Evolutionary conservation across 345 rosid species (phyloP), one percentile per base, ranked within the genome.

Genomic region (Aurinia saxatilis): DNA sequence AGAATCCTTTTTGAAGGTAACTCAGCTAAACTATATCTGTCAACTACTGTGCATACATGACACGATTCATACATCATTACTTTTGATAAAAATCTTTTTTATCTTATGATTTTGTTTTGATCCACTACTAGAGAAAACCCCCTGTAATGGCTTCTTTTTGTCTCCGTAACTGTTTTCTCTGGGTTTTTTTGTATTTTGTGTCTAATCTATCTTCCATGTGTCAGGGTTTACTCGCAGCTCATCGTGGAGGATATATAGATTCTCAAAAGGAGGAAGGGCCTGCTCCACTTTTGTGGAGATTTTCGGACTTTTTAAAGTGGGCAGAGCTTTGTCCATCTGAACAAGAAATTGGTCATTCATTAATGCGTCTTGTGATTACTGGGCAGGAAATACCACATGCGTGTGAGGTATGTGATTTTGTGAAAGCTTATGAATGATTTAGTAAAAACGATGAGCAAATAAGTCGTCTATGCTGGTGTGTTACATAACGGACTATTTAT

Each of bases 361-460:
- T 93, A 77, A 93, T 93, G 97, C 96, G 99, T n/a, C 81, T 93
- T 74, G 95, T 93, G 68, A 90, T 90, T 23, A 93, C 97, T 8
- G 92, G 96, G 58, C 95, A 93, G 72, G 99, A 93, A 77, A 90
- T 93, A 69, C 99, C 97, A 10, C 99, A 90, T 65, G 88, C 96
- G 12, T 90, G 99, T 73, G 99, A 93, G 97, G 99, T 93, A 80
- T 49, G 39, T 44, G 41, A 16, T 54, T 21, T 36, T 33, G 44
- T 40, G 15, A 50, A 41, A 59, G 44, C 36, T 52, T 36, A 29
- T 52, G 42, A 41, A 54, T 15, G 4, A 25, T 47, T 47, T 46
- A 40, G 50, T 40, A 9, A 39, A 57, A 41, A 45, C 36, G 23
- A 29, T 33, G 67, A 49, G 53, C 9, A 13, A 16, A 5, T n/a